phyloP scores from a whole-genome alignment of 192 early-diverging fungal genomes.

The Coemansia sp. region DNA sequence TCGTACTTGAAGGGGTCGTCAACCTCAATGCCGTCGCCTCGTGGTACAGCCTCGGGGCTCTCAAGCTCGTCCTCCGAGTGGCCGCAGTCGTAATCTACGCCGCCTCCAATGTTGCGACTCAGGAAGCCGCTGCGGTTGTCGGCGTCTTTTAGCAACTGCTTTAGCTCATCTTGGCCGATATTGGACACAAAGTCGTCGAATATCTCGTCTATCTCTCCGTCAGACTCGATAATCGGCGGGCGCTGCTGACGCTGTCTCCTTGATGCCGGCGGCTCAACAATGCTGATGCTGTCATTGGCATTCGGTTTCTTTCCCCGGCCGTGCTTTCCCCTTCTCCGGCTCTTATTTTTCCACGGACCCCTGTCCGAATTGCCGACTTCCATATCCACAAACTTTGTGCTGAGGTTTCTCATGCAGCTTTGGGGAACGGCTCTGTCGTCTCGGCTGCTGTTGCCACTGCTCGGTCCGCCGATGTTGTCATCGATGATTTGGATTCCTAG shows the following conservation, averaged over 20 bases:
- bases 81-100: neutral
- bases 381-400: slow-evolving; percentile 29
- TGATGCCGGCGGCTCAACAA: neutral
- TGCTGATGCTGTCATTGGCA: neutral
- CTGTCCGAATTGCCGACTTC: slow-evolving; percentile 12
- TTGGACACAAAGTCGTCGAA: slow-evolving; percentile 39
- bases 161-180: slow-evolving; percentile 20
- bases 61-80: neutral
- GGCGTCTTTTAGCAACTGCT: slow-evolving; percentile 6
- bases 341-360: slow-evolving; percentile 2
- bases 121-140: neutral
- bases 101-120: slow-evolving; percentile 29
- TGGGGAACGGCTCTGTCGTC: neutral
- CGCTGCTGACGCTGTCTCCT: neutral
- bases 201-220: slow-evolving; percentile 9
- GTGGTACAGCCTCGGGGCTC: neutral
- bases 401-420: slow-evolving; percentile 12
- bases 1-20: slow-evolving; percentile 31
- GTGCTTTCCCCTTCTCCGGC: slow-evolving; percentile 6
- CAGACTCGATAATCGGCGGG: neutral
- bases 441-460: neutral
- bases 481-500: neutral
- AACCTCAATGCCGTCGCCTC: slow-evolving; percentile 8
- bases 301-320: neutral
- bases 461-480: neutral